Conservation (phyloP, 2,329 filamentous ascomycete species). For the Aspergillus sp. region DNA sequence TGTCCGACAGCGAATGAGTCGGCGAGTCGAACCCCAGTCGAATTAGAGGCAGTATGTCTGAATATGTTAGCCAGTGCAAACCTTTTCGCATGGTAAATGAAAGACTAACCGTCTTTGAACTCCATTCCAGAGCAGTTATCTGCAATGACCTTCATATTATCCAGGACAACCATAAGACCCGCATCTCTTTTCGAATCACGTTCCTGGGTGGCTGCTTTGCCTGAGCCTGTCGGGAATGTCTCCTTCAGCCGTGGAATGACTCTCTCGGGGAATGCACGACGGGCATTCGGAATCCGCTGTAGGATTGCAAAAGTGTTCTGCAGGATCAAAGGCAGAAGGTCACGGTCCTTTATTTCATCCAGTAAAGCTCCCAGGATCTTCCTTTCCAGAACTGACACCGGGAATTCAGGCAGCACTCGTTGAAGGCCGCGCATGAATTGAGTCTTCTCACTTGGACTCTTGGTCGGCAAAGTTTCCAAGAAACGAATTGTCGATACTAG, state of each 20-base stretch:
- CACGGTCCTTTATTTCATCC: conserved; percentile 88
- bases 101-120: conserved; percentile 76
- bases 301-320: conserved; percentile 91
- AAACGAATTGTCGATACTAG: conserved; percentile 94
- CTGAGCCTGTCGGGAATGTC: conserved; percentile 59
- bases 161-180: conserved; percentile 81
- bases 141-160: conserved; percentile 68
- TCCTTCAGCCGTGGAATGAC: conserved; percentile 79
- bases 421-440: conserved; percentile 84
- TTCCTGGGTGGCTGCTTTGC: conserved; percentile 44
- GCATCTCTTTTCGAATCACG: conserved; percentile 78
- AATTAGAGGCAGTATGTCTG: conserved; percentile 82
- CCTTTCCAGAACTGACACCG: conserved; percentile 86
- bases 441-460: conserved; percentile 82
- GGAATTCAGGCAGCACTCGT: conserved; percentile 83
- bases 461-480: conserved; percentile 80
- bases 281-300: conserved; percentile 65
- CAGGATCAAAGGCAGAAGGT: conserved; percentile 73
- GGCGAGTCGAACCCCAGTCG: conserved; percentile 76
- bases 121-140: conserved; percentile 82
- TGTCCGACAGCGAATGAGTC: conserved; percentile 82
- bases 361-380: conserved; percentile 83
- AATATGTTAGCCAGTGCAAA: conserved; percentile 10
- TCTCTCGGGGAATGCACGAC: conserved; percentile 71
- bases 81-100: conserved; percentile 2